Base-by-base conservation (phyloP, 768 basidiomycete species). In the Amanita pseudoporphyria region DNA sequence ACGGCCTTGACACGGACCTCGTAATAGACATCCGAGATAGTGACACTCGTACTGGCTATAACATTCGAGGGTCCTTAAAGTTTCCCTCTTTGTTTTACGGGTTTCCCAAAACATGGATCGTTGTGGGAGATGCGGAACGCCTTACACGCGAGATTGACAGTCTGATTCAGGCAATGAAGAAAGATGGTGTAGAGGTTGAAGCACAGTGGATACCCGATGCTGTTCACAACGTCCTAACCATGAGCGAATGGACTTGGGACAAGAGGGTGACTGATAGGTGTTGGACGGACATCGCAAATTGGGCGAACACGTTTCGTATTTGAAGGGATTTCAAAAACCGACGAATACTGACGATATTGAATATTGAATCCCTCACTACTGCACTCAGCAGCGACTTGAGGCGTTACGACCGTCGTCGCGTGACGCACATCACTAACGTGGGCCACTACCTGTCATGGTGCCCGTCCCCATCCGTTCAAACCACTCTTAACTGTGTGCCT, bases 91-190 rank as follows among this genome's bases (percentile, higher is more conserved):
- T 78, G 14, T 77, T 78, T 56, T 66, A 62, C 21, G 66, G 62
- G 26, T 78, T 77, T 51, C 72, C 76, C 30, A 63, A 60, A 39
- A 61, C 70, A 19, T 60, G 74, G 38, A 62, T 77, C 44, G 67
- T 75, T 18, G 66, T 71, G 28, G 77, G 77, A 3, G 73, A 75
- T 52, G 74, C 73, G 33, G 77, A 78, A 63, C 63, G 76, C 51
- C 62, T 77, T 22, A 73, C 73, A 54, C 60, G 67, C 26, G 76
- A 78, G 58, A 71, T 76, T 18, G 60, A 62, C 45, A 68, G 66
- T 52, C 61, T 77, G 38, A 62, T 66, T 32, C 49, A 53, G 24
- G 70, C 69, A 14, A 71, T 71, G 71, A 49, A 61, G 51, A 59
- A 60, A 48, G 70, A 72, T 52, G 67, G 64, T 0, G 67, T 70